phyloP scores from a whole-genome alignment of 2,329 filamentous ascomycete genomes.

The Cercospora janseana region DNA sequence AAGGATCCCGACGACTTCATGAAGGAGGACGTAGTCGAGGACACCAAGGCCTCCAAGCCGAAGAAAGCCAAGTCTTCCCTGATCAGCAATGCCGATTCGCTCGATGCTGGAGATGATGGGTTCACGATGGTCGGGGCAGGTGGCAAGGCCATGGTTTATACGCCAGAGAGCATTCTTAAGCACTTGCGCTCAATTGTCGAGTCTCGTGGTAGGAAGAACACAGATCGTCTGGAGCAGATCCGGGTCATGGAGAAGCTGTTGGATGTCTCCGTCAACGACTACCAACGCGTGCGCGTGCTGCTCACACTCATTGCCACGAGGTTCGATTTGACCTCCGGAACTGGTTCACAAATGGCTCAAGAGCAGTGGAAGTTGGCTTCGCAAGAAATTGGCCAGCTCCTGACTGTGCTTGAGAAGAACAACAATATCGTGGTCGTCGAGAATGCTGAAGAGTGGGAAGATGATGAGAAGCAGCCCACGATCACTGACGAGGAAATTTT shows the following conservation, averaged over 20 bases:
- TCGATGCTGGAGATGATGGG: conserved; percentile 71
- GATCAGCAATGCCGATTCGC: conserved; percentile 51
- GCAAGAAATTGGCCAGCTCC: conserved; percentile 74
- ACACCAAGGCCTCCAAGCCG: conserved; percentile 52
- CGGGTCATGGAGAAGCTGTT: conserved; percentile 93
- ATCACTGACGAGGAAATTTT: conserved; percentile 74
- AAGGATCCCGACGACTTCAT: conserved; percentile 84
- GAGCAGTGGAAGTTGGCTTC: conserved; percentile 97
- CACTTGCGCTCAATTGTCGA: conserved; percentile 90
- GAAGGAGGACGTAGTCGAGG: conserved; percentile 77
- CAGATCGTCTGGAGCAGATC: conserved; percentile 91
- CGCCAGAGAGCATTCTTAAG: conserved; percentile 97
- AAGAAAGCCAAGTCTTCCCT: conserved; percentile 52
- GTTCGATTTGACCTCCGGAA: conserved; percentile 85
- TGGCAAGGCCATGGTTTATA: conserved; percentile 86
- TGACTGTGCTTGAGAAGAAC: conserved; percentile 76
- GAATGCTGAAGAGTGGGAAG: conserved; percentile 95
- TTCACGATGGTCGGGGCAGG: conserved; percentile 87
- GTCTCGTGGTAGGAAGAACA: conserved; percentile 98
- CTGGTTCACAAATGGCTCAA: conserved; percentile 78
- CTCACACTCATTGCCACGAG: conserved; percentile 88
- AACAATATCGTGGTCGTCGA: conserved; percentile 83
- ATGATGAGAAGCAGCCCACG: conserved; percentile 88
- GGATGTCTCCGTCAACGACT: conserved; percentile 85
- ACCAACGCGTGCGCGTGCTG: conserved; percentile 90